phyloP scores from a whole-genome alignment of 2,329 filamentous ascomycete species.

The Teratosphaeria pseudoeucalypti region DNA sequence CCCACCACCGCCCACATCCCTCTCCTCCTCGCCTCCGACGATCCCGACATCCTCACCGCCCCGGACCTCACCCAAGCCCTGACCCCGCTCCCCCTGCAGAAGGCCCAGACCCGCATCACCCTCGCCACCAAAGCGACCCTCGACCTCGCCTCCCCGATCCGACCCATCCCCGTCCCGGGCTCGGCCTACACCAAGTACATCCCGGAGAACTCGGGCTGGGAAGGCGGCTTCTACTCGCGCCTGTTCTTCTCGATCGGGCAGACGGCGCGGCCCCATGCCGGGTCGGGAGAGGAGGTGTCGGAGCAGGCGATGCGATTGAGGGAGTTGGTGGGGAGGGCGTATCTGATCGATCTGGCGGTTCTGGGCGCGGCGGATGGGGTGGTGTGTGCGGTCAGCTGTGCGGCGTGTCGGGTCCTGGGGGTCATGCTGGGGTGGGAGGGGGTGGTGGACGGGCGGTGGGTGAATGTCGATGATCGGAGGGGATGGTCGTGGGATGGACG shows the following conservation, averaged over 20 bases:
- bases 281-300: not conserved
- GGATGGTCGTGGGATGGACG: conserved; percentile 26
- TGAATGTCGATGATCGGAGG: conserved; percentile 63
- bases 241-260: conserved; percentile 70
- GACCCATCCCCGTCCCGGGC: conserved; percentile 28
- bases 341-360: conserved; percentile 70
- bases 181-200: conserved; percentile 54
- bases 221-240: conserved; percentile 72
- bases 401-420: conserved; percentile 58
- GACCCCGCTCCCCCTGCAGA: conserved; percentile 25
- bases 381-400: conserved; percentile 64
- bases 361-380: conserved; percentile 59
- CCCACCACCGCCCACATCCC: conserved; percentile 62
- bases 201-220: conserved; percentile 73
- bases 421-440: conserved; percentile 83
- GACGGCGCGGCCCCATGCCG: not conserved
- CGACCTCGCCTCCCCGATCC: conserved; percentile 24
- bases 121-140: conserved; percentile 56
- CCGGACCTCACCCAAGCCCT: conserved; percentile 47
- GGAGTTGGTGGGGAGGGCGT: conserved; percentile 67
- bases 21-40: conserved; percentile 67
- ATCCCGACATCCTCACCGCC: conserved; percentile 61
- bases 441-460: conserved; percentile 53
- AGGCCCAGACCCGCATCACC: conserved; percentile 66
- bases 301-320: conserved; percentile 52